Evolutionary conservation across 805 yeast genomes (phyloP), one percentile per base, ranked within the genome.

Genomic region (Metschnikowia similis): DNA sequence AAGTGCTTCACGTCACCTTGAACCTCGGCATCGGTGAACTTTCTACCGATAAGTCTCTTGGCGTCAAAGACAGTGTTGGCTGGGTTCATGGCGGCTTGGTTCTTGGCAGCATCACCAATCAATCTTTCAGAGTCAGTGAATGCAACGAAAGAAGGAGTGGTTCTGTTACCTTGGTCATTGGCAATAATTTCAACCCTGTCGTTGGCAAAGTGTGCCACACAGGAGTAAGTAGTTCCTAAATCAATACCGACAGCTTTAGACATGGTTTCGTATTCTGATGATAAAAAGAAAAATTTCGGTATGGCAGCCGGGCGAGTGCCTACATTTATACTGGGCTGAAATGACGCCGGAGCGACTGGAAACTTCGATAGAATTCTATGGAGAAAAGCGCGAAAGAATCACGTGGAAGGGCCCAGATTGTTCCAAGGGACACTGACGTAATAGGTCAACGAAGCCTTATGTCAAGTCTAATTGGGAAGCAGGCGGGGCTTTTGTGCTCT

Each of bases 21-120:
- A 52, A 64, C 67, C 48, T 61, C 65, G 45, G 61, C 58, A 48
- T 64, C 67, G 41, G 52, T 43, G 51, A 63, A 62, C 62, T 60
- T 60, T 55, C 67, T 56, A 57, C 67, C 67, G 44, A 64, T 64
- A 60, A 64, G 61, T 60, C 67, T 64, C 67, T 64, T 64, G 52
- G 67, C 67, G 62, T 64, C 67, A 51, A 64, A 64, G 39, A 64
- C 66, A 45, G 67, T 64, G 66, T 64, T 64, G 49, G 63, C 58
- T 36, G 67, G 67, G 66, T 64, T 63, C 66, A 64, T 59, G 50
- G 67, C 67, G 45, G 67, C 67, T 55, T 64, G 67, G 64, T 64
- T 64, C 66, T 63, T 64, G 48, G 67, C 67, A 38, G 67, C 67
- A 57, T 64, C 67, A 57, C 67, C 67, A 47, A 64, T 64, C 64